These are phyloP conservation scores for Tricholoma sp. DNA, from an alignment of 768 basidiomycete species.

Conservation along the genomic window DNA sequence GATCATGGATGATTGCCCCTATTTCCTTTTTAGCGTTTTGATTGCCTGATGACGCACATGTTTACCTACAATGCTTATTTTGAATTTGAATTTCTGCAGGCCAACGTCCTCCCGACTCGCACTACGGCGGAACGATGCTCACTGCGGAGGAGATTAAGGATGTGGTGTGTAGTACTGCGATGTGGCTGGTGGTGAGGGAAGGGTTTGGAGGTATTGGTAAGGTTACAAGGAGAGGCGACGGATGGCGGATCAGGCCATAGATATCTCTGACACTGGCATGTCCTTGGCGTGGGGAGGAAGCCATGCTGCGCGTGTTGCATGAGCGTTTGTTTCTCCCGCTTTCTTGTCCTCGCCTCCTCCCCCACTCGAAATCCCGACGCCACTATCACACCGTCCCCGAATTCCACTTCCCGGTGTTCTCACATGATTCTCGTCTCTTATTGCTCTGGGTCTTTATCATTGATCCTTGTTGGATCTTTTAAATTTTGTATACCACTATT, in stretches of 20 bases:
- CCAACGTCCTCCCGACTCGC: constrained; percentile 5
- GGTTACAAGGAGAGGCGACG: constrained; percentile 72
- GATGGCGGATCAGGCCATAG: constrained; percentile 68
- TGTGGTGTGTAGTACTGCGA: constrained; percentile 76
- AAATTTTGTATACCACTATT: too few species aligned
- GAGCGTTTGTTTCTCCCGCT: too few species aligned
- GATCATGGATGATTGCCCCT: too few species aligned
- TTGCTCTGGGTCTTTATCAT: too few species aligned
- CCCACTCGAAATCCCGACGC: too few species aligned
- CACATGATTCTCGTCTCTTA: too few species aligned
- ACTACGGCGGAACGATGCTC: constrained; percentile 47
- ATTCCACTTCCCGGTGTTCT: too few species aligned
- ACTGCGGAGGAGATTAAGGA: constrained; percentile 95
- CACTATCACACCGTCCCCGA: too few species aligned
- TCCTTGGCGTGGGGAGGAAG: too few species aligned
- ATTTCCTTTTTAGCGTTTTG: not conserved
- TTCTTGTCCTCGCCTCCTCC: too few species aligned
- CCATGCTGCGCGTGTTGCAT: too few species aligned
- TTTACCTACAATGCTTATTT: not conserved
- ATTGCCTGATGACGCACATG: not conserved
- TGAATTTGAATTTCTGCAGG: not conserved
- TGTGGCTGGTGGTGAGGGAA: constrained; percentile 92
- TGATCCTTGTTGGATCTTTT: too few species aligned
- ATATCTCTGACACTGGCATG: not conserved
- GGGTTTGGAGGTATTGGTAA: constrained; percentile 88